Base-by-base conservation (phyloP, 2,329 filamentous ascomycete species). In the Ceratocystis cubensis region DNA sequence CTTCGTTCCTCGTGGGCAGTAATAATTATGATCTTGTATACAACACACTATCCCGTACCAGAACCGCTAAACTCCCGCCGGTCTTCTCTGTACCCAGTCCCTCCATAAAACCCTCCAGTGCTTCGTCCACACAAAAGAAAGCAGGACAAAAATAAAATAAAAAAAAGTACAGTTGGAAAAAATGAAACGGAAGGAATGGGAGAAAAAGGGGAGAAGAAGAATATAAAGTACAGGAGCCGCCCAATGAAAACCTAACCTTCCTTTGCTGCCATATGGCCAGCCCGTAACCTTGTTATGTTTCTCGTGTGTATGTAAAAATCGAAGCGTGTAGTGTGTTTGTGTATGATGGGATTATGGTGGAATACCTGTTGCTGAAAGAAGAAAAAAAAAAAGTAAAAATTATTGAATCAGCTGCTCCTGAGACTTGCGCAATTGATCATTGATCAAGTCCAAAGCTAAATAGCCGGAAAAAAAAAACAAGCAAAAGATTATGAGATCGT, bases 181-280 rank as follows among this genome's bases (percentile, higher is more conserved):
- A 61, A 28, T 46, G 50, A 46, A 22, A 22, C 5, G 15, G 44
- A 17, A 63, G 17, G 28, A 62, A 28, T 15, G 0, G 61, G 15
- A 41, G 22, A n/a, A 44, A 25, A 37, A 5, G 56, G 46, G 46
- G 28, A 33, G 33, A 61, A 59, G 20, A 63, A 22, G 30, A 48
- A 8, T 28, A 25, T 63, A 63, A 44, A 28, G 41, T 65, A 65
- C 64, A 65, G 25, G 48, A 30, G 48, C 65, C 59, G 30, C 65
- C 44, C 56, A 59, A 25, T 59, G 28, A 33, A 33, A 33, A 59
- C 56, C 28, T 37, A 33, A 59, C 56, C 22, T 25, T 59, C 25
- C 28, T 33, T 41, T 59, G 48, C 56, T 25, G 56, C 25, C 56
- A 33, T 59, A 1, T 8, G 33, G 28, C 28, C 3, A 6, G 56